Base-by-base conservation (phyloP, 2,329 filamentous ascomycete species). In the Metarhizium rileyi region DNA sequence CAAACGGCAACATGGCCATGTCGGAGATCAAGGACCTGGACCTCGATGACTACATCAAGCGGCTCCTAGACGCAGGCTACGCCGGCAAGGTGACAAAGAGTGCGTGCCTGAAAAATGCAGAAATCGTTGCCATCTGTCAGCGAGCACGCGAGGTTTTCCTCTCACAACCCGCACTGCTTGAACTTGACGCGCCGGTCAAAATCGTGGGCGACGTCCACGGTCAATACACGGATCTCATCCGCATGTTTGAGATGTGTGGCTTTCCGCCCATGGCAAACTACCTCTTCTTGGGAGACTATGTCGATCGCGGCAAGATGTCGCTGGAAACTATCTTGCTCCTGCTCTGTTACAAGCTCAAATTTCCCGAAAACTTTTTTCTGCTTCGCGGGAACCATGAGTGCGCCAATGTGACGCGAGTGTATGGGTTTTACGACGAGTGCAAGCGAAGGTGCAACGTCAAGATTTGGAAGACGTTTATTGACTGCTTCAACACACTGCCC, bases 231-330 rank as follows among this genome's bases (percentile, higher is more conserved):
- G 91, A 97, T 67, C 73, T 97, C 47, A 94, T 97, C 61, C 84
- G 91, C 55, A 88, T 97, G 79, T 97, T 97, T 62, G 91, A 97
- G 67, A 96, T 96, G 90, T 96, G 91, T 64, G 91, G 91, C 5
- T 97, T 96, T 62, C 91, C 91, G 7, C 91, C 91, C 2, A 85
- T 80, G 54, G 81, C 90, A 36, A 97, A 97, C 71, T 97, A 89
- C 63, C 77, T 97, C 46, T 97, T 96, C 69, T 75, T 97, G 4
- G 91, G 91, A 47, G 91, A 97, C 66, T 97, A 97, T 64, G 91
- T 97, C 61, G 91, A 97, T 66, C 84, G 91, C 49, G 91, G 91
- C 59, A 97, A 97, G 73, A 90, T 96, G 67, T 94, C 88, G 40
- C 74, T 97, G 53, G 91, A 97, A 70, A 97, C 91, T 0, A 97